Percentiles rank a stretch among this genome's conserved stretches.
These are phyloP conservation scores for Penicillium italicum DNA, from an alignment of 2,329 filamentous ascomycete species.

Conservation along the genomic window DNA sequence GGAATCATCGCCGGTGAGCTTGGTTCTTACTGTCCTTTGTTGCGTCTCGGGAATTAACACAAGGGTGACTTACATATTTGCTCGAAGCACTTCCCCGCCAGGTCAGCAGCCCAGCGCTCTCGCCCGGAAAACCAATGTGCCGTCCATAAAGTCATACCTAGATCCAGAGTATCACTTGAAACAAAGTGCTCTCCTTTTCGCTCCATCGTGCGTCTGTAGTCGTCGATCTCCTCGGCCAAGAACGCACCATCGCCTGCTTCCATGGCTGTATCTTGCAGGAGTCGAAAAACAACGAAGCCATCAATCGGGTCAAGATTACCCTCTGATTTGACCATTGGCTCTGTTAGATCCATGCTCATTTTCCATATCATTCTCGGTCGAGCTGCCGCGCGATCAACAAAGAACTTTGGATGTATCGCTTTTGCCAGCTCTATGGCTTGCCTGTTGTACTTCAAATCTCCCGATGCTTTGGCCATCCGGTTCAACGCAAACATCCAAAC, in stretches of 20 bases:
- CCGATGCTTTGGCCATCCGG: conserved; percentile 49
- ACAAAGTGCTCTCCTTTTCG: conserved; percentile 44
- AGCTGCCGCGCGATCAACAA: conserved; percentile 36
- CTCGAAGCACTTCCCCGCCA: conserved; percentile 38
- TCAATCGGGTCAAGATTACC: conserved; percentile 57
- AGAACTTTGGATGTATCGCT: conserved; percentile 53
- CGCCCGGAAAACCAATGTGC: conserved; percentile 48
- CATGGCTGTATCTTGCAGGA: conserved; percentile 46
- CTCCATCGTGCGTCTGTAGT: conserved; percentile 51
- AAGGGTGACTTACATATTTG: conserved; percentile 32
- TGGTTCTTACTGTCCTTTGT: neutral
- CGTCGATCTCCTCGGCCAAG: conserved; percentile 50
- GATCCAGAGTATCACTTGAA: conserved; percentile 52
- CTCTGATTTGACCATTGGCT: conserved; percentile 49
- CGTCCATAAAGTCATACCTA: conserved; percentile 60
- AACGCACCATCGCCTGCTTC: conserved; percentile 30
- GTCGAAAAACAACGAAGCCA: conserved; percentile 50
- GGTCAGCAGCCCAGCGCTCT: conserved; percentile 48
- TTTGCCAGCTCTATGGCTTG: conserved; percentile 52
- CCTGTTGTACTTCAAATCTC: conserved; percentile 48
- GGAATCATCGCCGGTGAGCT: neutral
- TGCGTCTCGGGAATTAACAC: neutral
- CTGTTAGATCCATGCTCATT: conserved; percentile 49
- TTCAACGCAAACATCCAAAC: conserved; percentile 63
- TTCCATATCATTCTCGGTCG: conserved; percentile 55